These are phyloP conservation scores for Cyclocybe aegerita DNA, from an alignment of 768 basidiomycete species.

Conservation along the genomic window DNA sequence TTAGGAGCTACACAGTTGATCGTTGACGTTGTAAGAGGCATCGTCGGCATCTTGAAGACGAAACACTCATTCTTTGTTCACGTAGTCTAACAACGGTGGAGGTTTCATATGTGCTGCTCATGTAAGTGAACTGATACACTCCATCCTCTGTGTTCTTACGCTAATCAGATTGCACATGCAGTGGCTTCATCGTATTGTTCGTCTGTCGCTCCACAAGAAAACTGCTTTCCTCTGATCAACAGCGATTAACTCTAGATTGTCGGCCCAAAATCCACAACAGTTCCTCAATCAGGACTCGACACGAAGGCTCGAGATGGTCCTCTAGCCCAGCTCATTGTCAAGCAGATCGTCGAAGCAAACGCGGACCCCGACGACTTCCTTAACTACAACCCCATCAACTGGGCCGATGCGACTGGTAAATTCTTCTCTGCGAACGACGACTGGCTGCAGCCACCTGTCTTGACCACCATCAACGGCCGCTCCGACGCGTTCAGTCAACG, in stretches of 20 bases:
- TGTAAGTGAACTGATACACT: constrained; percentile 31
- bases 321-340: constrained; percentile 49
- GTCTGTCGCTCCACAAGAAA: constrained; percentile 9
- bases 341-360: constrained; percentile 37
- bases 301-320: constrained; percentile 50
- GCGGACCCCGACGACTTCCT: constrained; percentile 43
- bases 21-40: constrained; percentile 53
- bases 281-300: constrained; percentile 56
- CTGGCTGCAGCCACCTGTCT: constrained; percentile 49
- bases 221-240: neutral
- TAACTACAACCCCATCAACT: constrained; percentile 50
- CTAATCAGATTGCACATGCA: constrained; percentile 8
- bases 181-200: constrained; percentile 49
- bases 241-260: constrained; percentile 34
- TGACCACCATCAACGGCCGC: constrained; percentile 45
- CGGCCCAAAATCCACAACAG: constrained; percentile 51
- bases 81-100: constrained; percentile 50
- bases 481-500: constrained; percentile 52
- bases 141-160: neutral
- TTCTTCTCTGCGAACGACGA: constrained; percentile 39
- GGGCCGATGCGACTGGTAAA: constrained; percentile 44
- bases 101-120: constrained; percentile 62
- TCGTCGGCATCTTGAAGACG: neutral
- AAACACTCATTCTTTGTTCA: neutral
- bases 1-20: constrained; percentile 54